Evolutionary conservation across 768 basidiomycete genomes (phyloP).

Genomic region (Pleurotus platypus): DNA sequence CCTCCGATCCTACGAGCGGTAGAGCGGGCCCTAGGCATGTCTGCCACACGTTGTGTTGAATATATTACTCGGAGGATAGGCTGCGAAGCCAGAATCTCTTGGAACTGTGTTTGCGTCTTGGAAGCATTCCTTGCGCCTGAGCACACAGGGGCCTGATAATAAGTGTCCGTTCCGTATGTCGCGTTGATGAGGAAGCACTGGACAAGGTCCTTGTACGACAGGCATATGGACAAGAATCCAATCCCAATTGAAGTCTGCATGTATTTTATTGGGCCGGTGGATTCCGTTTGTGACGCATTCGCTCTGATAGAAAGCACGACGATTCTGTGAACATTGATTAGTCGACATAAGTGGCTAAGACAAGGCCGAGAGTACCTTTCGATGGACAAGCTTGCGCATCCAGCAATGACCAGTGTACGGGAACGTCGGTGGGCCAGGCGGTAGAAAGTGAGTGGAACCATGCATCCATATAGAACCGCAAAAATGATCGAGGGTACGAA

Average conservation of each 20-base stretch:
- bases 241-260: constrained; percentile 26
- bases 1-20: constrained; percentile 25
- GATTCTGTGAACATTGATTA: constrained; percentile 15
- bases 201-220: constrained; percentile 30
- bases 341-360: background rate
- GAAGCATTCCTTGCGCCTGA: constrained; percentile 17
- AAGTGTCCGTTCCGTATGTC: constrained; percentile 29
- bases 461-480: constrained; percentile 30
- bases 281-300: constrained; percentile 5
- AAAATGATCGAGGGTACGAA: constrained; percentile 41
- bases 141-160: constrained; percentile 19
- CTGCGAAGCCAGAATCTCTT: constrained; percentile 14
- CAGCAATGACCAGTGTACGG: constrained; percentile 29
- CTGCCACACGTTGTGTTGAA: constrained; percentile 8
- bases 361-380: constrained; percentile 29
- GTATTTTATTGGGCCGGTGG: constrained; percentile 14
- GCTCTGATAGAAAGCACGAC: constrained; percentile 30
- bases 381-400: constrained; percentile 26
- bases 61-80: constrained; percentile 19
- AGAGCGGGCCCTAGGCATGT: constrained; percentile 24
- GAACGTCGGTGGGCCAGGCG: constrained; percentile 31
- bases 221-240: constrained; percentile 30
- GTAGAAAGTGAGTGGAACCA: constrained; percentile 32
- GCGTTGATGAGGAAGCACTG: constrained; percentile 38
- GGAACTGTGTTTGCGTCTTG: background rate